These are phyloP conservation scores for Dioscorea zingiberensis DNA, from an alignment of 106 monocot genomes.

Conservation along the genomic window DNA sequence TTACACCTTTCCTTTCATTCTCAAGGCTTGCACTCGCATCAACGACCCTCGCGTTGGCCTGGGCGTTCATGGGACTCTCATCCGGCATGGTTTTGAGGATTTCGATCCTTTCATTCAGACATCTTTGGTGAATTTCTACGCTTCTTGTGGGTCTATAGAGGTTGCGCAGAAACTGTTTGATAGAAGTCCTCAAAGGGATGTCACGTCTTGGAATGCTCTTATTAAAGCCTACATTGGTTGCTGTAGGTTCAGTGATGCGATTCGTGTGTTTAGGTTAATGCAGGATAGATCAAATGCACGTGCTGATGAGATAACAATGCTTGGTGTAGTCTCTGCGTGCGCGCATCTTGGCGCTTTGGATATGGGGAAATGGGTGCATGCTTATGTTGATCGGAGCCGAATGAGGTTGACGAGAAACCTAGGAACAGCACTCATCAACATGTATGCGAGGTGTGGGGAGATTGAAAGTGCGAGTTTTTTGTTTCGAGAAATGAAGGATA, in stretches of 20 bases:
- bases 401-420: constrained; percentile 28
- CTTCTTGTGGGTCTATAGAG: constrained; percentile 17
- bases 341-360: constrained; percentile 47
- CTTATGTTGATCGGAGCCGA: constrained; percentile 21
- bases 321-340: constrained; percentile 49
- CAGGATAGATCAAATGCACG: neutral
- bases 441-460: constrained; percentile 65
- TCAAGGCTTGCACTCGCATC: constrained; percentile 39
- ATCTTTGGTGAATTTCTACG: constrained; percentile 36
- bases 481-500: constrained; percentile 37
- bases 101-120: constrained; percentile 45
- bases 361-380: constrained; percentile 64
- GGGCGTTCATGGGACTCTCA: constrained; percentile 38
- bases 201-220: constrained; percentile 59
- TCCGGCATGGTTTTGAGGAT: constrained; percentile 45
- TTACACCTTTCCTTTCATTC: constrained; percentile 60
- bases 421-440: constrained; percentile 45
- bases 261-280: constrained; percentile 31
- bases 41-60: constrained; percentile 19
- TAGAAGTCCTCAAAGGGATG: constrained; percentile 28
- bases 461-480: constrained; percentile 25
- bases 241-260: constrained; percentile 24
- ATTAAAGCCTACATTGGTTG: constrained; percentile 45
- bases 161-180: constrained; percentile 47
- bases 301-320: constrained; percentile 50